phyloP scores from a whole-genome alignment of 331 rosid species.

The Rhamnella rubrinervis region DNA sequence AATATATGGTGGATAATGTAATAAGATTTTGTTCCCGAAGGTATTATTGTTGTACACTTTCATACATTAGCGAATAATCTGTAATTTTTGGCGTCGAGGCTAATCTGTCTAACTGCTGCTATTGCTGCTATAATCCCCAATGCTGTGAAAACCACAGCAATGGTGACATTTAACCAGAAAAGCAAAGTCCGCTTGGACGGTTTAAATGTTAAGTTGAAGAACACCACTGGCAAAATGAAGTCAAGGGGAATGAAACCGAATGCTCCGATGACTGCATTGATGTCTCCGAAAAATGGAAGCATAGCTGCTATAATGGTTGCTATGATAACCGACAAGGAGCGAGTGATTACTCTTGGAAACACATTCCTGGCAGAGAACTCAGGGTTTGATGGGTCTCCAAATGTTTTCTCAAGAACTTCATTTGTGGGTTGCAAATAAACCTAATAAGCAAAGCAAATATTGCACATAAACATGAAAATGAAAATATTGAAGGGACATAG shows the following conservation, averaged over 20 bases:
- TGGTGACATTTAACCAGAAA: conserved; percentile 47
- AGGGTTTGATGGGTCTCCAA: conserved; percentile 45
- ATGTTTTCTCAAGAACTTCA: conserved; percentile 58
- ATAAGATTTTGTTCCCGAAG: too few relatives aligned
- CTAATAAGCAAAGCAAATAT: conserved; percentile 15
- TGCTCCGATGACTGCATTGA: conserved; percentile 69
- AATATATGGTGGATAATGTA: too few relatives aligned
- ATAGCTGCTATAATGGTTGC: conserved; percentile 66
- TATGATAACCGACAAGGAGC: conserved; percentile 44
- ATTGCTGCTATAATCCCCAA: conserved; percentile 62
- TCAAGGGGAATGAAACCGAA: conserved; percentile 80
- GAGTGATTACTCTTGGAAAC: conserved; percentile 50
- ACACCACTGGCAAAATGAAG: conserved; percentile 57
- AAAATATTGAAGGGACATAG: not conserved
- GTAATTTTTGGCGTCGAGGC: conserved; percentile 59
- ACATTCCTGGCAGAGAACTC: conserved; percentile 55
- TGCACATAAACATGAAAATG: not conserved
- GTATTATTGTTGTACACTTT: not conserved
- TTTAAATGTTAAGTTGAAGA: conserved; percentile 68
- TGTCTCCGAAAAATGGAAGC: conserved; percentile 89
- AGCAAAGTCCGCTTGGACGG: conserved; percentile 58
- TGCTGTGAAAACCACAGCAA: conserved; percentile 49
- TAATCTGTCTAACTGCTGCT: conserved; percentile 72
- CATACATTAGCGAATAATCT: conserved; percentile 67
- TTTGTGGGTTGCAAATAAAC: conserved; percentile 76